Evolutionary conservation across 169 alveolate species (phyloP).

Genomic region (Cryptosporidium andersoni): DNA sequence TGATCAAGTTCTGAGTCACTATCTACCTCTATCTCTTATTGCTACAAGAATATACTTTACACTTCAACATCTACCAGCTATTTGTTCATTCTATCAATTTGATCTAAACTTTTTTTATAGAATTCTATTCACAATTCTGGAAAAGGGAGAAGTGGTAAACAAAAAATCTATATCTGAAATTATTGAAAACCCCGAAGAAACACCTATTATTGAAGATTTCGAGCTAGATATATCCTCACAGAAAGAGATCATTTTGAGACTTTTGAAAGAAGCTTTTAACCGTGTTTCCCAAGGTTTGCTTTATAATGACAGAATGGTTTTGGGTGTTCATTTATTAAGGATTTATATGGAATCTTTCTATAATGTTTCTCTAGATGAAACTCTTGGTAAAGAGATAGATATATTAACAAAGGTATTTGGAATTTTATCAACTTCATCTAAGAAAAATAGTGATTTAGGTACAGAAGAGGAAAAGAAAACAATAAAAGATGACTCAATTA

Average conservation of each 20-base stretch:
- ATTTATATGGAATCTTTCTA: slow-evolving; percentile 33
- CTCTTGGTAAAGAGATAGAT: slow-evolving; percentile 20
- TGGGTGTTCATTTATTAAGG: slow-evolving; percentile 40
- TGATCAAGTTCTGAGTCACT: slow-evolving; percentile 85
- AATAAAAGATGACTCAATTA: background rate
- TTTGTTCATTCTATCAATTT: slow-evolving; percentile 92
- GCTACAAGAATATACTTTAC: slow-evolving; percentile 87
- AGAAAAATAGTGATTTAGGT: background rate
- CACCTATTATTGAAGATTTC: background rate
- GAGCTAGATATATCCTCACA: slow-evolving; percentile 3
- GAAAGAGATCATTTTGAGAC: slow-evolving; percentile 1
- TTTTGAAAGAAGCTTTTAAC: slow-evolving; percentile 22
- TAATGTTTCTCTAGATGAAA: slow-evolving; percentile 7
- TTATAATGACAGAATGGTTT: slow-evolving; percentile 72
- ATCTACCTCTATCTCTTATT: slow-evolving; percentile 87
- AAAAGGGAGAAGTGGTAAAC: background rate
- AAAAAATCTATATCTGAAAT: background rate
- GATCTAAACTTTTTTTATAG: slow-evolving; percentile 92
- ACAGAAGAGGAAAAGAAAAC: background rate
- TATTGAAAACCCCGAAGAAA: background rate
- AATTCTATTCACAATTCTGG: slow-evolving; percentile 80
- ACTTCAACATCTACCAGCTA: slow-evolving; percentile 84
- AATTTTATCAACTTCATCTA: background rate
- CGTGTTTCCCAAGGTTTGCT: slow-evolving; percentile 46
- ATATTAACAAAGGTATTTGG: slow-evolving; percentile 2